Evolutionary conservation across 2,329 filamentous ascomycete species (phyloP).

Genomic region (Beauveria bassiana): DNA sequence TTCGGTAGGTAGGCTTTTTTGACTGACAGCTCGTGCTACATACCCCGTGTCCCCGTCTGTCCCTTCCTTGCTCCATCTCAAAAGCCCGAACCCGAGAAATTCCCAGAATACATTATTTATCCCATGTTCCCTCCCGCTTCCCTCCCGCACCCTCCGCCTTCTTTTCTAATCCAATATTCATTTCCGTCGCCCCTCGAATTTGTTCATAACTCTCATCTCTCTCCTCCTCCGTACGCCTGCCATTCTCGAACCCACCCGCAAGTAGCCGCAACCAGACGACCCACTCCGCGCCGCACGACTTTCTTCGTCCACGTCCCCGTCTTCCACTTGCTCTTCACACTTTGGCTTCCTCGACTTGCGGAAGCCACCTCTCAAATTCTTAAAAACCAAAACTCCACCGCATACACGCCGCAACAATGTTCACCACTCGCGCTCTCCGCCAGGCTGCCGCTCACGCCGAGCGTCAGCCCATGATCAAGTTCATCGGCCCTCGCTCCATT

Average conservation of each 20-base stretch:
- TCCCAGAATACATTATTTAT: slow-evolving; percentile 3
- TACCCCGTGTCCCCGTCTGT: too few relatives aligned
- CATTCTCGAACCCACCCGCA: not conserved
- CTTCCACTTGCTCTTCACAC: not conserved
- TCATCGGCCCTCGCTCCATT: slow-evolving; percentile 52
- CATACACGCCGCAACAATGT: slow-evolving; percentile 33
- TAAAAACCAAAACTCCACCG: slow-evolving; percentile 5
- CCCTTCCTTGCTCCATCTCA: too few relatives aligned
- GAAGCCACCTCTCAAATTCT: not conserved
- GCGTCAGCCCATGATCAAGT: slow-evolving; percentile 54
- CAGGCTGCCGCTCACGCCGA: slow-evolving; percentile 52
- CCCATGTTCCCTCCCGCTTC: not conserved
- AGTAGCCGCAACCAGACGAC: slow-evolving; percentile 7
- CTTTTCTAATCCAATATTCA: not conserved
- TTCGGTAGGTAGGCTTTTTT: too few relatives aligned
- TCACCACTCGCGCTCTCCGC: slow-evolving; percentile 47
- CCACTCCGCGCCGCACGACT: not conserved
- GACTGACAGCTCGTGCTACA: too few relatives aligned
- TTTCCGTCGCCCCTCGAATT: not conserved
- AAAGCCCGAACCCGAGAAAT: not conserved
- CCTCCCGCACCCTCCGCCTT: not conserved
- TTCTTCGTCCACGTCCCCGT: not conserved
- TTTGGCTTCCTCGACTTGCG: not conserved
- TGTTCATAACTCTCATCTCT: not conserved
- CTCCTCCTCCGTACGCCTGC: not conserved